These are phyloP conservation scores for Apiospora marii DNA, from an alignment of 2,329 filamentous ascomycete genomes.

Conservation along the genomic window DNA sequence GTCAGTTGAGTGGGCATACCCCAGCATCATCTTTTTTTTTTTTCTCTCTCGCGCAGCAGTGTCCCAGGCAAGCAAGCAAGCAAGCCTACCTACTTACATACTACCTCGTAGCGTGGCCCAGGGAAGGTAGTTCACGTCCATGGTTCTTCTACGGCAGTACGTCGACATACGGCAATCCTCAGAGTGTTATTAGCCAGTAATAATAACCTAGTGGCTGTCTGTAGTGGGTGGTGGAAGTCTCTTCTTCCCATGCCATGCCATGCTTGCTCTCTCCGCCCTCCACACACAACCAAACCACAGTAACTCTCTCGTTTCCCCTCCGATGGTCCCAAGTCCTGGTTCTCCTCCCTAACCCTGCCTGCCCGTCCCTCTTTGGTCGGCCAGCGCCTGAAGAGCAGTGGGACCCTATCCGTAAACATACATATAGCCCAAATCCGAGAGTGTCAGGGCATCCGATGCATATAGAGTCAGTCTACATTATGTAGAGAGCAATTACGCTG, in stretches of 20 bases:
- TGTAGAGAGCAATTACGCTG: constrained; percentile 21
- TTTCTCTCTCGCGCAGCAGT: not conserved
- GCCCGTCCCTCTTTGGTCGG: constrained; percentile 13
- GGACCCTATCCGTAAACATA: constrained; percentile 9
- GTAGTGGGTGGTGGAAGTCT: constrained; percentile 11
- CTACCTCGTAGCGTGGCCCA: constrained; percentile 14
- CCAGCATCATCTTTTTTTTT: constrained; percentile 24
- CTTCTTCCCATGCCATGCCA: constrained; percentile 17
- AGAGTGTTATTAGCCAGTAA: constrained; percentile 2
- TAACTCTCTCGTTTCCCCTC: constrained; percentile 18
- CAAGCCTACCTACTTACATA: not conserved
- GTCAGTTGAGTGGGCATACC: constrained; percentile 27
- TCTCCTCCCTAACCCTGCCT: not conserved
- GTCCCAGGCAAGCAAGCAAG: constrained; percentile 6
- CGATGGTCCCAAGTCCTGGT: constrained; percentile 5
- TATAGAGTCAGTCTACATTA: constrained; percentile 18
- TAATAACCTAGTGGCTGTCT: constrained; percentile 17
- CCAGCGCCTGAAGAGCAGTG: constrained; percentile 16
- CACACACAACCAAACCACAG: constrained; percentile 13
- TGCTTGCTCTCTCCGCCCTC: constrained; percentile 3
- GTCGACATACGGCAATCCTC: constrained; percentile 12
- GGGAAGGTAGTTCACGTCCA: constrained; percentile 2
- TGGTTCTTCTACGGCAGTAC: not conserved
- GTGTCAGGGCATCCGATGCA: constrained; percentile 14
- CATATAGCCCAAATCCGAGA: constrained; percentile 5